Evolutionary conservation across 345 rosid species (phyloP), one percentile per base, ranked within the genome.

Genomic region (Cardamine resedifolia): DNA sequence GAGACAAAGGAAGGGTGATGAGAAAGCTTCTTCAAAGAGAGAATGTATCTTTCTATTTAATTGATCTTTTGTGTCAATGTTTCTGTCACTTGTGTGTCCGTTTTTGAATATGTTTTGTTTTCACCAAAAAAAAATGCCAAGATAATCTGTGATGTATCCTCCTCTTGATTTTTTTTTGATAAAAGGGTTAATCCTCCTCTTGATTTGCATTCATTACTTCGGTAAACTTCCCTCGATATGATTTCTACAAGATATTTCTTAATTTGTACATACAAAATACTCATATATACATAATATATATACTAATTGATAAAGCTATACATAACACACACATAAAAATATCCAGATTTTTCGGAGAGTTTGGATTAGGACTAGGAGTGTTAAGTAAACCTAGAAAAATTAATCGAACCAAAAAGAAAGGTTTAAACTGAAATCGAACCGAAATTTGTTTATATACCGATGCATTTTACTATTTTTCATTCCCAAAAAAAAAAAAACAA

Each of bases 1-100:
- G 82, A 77, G 49, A 70, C 31, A 6, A 80, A 81, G 79, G 34
- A 45, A 2, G 52, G 59, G 9, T 81, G 55, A 79, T 7, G 38
- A 36, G 71, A 47, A 53, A 24, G 20, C 24, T 3, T 45, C 36
- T 55, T 55, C 10, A 31, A 53, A 33, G 33, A 41, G 30, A 45
- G 19, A 47, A 48, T 57, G 48, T 5, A 27, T 24, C 23, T n/a
- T 56, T n/a, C 24, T 26, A 24, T 27, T 65, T 78, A 20, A 28
- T 57, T 76, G 18, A 33, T 58, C 19, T 38, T 27, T 9, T n/a
- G 47, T 56, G 18, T 58, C 57, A 45, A 16, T 14, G 48, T 56
- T 69, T 69, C 8, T 58, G 57, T 69, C 57, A 18, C 71, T 38
- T 53, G 23, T 51, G 50, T 52, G 18, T 66, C 28, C 8, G 24